A percentile compares a stretch with the other conserved stretches of the same genome.
Conservation (phyloP, 768 basidiomycete species). For the Coprinellus aureogranulatus region DNA sequence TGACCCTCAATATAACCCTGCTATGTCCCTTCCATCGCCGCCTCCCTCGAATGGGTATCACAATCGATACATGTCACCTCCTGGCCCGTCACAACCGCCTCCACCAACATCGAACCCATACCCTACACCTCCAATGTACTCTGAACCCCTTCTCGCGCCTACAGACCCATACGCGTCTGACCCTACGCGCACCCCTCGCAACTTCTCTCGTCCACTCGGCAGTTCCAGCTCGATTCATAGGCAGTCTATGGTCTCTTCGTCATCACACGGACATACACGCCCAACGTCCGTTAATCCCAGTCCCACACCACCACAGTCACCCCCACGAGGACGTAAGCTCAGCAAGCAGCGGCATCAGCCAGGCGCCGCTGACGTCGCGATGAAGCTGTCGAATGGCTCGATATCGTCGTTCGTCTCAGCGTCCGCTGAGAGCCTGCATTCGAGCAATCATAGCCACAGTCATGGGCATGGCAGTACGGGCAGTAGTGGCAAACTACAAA, state of each 20-base stretch:
- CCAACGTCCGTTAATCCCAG: not conserved
- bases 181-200: not conserved
- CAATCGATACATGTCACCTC: slow-evolving; percentile 4
- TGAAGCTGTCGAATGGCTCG: slow-evolving; percentile 16
- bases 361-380: slow-evolving; percentile 8
- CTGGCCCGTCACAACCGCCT: slow-evolving; percentile 1
- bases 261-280: too few relatives aligned
- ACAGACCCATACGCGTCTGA: not conserved
- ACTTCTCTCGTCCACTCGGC: too few relatives aligned
- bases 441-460: not conserved
- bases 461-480: slow-evolving; percentile 1
- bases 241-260: too few relatives aligned
- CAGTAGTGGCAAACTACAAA: not conserved
- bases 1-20: not conserved
- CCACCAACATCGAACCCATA: not conserved
- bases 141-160: not conserved
- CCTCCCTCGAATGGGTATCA: slow-evolving; percentile 2
- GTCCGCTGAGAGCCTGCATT: slow-evolving; percentile 7
- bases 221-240: too few relatives aligned
- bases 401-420: slow-evolving; percentile 7
- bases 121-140: not conserved
- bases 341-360: slow-evolving; percentile 26
- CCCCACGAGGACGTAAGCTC: slow-evolving; percentile 24
- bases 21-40: not conserved
- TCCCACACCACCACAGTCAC: slow-evolving; percentile 10